Evolutionary conservation across 192 early-diverging fungal genomes (phyloP).

Genomic region (Kickxella alabastrina): DNA sequence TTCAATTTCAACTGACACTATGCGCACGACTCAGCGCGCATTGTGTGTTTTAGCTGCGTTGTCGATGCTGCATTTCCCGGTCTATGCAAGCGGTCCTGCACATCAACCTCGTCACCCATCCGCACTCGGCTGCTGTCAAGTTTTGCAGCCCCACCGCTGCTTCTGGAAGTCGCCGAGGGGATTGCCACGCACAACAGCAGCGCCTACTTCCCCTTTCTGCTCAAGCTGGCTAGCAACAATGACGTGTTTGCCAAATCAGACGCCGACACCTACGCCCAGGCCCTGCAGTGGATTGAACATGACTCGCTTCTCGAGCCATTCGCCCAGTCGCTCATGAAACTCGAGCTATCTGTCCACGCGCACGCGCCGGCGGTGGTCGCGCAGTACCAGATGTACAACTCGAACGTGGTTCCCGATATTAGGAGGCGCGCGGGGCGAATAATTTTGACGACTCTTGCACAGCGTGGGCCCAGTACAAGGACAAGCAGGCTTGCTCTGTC

Average conservation of each 20-base stretch:
- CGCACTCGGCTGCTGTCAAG: constrained; percentile 21
- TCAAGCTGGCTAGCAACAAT: constrained; percentile 49
- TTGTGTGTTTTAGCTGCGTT: constrained; percentile 13
- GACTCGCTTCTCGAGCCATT: constrained; percentile 41
- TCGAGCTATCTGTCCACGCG: constrained; percentile 65
- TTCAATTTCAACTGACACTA: background rate
- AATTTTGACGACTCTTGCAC: constrained; percentile 61
- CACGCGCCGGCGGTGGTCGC: constrained; percentile 79
- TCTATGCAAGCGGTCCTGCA: background rate
- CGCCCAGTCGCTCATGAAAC: constrained; percentile 59
- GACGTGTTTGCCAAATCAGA: constrained; percentile 24
- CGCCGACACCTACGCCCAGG: constrained; percentile 51
- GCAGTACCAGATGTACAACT: constrained; percentile 76
- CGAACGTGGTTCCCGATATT: constrained; percentile 59
- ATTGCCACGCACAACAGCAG: constrained; percentile 62
- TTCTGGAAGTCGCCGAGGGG: constrained; percentile 74
- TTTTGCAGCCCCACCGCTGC: constrained; percentile 66
- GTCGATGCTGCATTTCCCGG: constrained; percentile 1
- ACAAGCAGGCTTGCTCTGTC: constrained; percentile 61
- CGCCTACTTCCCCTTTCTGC: constrained; percentile 62
- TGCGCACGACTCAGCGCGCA: background rate
- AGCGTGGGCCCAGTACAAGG: constrained; percentile 67
- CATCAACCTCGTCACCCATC: constrained; percentile 15
- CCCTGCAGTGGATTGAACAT: constrained; percentile 51
- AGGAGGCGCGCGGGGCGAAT: constrained; percentile 34